Conservation (phyloP, 441 rosid species). For the Jatropha podagrica region DNA sequence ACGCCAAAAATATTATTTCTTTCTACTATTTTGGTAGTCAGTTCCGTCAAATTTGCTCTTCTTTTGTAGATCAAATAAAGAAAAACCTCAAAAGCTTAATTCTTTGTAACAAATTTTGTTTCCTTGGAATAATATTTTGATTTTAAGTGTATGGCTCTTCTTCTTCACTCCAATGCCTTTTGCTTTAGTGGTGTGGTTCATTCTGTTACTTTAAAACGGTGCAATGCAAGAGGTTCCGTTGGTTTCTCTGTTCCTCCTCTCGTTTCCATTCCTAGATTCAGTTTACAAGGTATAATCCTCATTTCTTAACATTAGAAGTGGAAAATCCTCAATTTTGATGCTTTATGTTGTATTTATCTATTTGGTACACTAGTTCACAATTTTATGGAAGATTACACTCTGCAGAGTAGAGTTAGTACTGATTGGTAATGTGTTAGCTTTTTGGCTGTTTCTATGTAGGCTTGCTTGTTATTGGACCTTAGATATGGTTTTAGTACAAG, state of each 20-base stretch:
- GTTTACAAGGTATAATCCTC: conserved; percentile 36
- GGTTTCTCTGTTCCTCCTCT: conserved; percentile 23
- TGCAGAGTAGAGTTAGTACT: not conserved
- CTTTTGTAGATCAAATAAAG: not conserved
- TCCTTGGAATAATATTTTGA: not conserved
- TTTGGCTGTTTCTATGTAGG: not conserved
- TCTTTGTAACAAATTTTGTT: not conserved
- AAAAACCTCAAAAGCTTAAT: not conserved
- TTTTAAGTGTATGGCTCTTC: conserved; percentile 28
- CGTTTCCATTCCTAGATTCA: conserved; percentile 32
- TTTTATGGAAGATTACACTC: not conserved
- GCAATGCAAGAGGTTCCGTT: conserved; percentile 27
- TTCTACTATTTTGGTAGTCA: not conserved
- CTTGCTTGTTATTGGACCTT: not conserved
- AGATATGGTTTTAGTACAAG: not conserved
- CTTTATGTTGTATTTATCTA: not conserved
- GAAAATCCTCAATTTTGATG: not conserved
- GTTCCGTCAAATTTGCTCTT: not conserved
- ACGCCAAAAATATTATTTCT: not conserved
- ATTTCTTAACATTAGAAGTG: conserved; percentile 2
- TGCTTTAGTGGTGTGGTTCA: conserved; percentile 23
- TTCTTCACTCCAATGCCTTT: conserved; percentile 29
- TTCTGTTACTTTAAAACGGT: conserved; percentile 17
- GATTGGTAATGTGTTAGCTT: not conserved
- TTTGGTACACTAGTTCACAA: not conserved